Percentiles rank a stretch among this genome's conserved stretches.
These are phyloP conservation scores for Mortierella sp. DNA, from an alignment of 371 early-diverging fungal species.

Conservation along the genomic window DNA sequence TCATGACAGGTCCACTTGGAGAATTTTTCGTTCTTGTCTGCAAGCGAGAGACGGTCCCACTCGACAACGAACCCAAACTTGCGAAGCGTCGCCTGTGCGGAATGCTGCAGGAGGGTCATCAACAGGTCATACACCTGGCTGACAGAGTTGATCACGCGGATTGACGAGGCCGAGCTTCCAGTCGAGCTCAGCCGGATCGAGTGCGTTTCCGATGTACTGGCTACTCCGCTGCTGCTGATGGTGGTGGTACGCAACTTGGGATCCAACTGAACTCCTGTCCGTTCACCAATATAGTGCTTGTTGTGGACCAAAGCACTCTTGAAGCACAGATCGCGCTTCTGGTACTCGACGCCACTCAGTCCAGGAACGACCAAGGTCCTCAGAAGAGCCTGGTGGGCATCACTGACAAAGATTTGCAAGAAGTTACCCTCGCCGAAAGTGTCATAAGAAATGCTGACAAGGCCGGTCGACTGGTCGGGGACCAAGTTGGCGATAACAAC, in stretches of 20 bases:
- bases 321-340: constrained; percentile 56
- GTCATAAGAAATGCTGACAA: constrained; percentile 26
- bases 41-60: constrained; percentile 36
- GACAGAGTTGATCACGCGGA: constrained; percentile 49
- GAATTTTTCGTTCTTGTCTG: constrained; percentile 60
- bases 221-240: not conserved
- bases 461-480: constrained; percentile 30
- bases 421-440: constrained; percentile 25
- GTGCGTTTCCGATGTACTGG: not conserved
- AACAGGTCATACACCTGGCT: constrained; percentile 46
- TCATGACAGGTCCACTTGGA: constrained; percentile 66
- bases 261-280: constrained; percentile 35
- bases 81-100: constrained; percentile 24
- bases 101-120: constrained; percentile 29
- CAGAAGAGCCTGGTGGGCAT: constrained; percentile 29
- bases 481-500: constrained; percentile 28
- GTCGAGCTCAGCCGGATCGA: constrained; percentile 33
- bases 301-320: constrained; percentile 27
- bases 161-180: constrained; percentile 38
- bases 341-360: constrained; percentile 27
- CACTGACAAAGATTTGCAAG: constrained; percentile 42
- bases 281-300: constrained; percentile 48
- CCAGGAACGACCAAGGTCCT: constrained; percentile 15
- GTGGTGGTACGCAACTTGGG: constrained; percentile 10
- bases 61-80: constrained; percentile 47